Conservation (phyloP, 148 eudicot genomes). For the Pharnaceum exiguum region DNA sequence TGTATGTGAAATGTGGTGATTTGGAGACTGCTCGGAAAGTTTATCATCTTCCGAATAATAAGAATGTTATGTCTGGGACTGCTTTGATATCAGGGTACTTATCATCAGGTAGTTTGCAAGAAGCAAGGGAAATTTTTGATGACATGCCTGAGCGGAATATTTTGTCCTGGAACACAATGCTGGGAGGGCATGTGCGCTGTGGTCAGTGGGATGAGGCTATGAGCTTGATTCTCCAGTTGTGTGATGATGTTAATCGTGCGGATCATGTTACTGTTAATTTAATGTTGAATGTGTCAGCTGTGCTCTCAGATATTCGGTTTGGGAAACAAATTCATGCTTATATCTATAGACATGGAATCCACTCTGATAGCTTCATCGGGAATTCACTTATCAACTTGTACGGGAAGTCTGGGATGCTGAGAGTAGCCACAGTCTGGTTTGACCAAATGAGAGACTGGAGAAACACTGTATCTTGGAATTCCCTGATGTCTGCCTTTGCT, state of each 20-base stretch:
- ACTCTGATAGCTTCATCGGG: constrained; percentile 32
- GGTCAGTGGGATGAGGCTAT: constrained; percentile 63
- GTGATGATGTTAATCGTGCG: constrained; percentile 15
- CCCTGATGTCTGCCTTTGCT: constrained; percentile 47
- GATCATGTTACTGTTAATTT: constrained; percentile 53
- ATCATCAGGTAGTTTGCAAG: constrained; percentile 36
- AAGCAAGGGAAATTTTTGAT: constrained; percentile 63
- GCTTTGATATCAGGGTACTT: constrained; percentile 65
- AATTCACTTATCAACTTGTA: constrained; percentile 82
- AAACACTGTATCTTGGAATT: constrained; percentile 62
- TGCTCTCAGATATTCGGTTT: constrained; percentile 54
- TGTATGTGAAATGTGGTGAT: constrained; percentile 57
- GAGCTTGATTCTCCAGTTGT: constrained; percentile 42
- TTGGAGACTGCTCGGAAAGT: constrained; percentile 41
- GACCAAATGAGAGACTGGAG: constrained; percentile 42
- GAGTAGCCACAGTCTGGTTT: constrained; percentile 52
- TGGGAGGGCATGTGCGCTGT: constrained; percentile 51
- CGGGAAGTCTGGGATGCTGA: constrained; percentile 65
- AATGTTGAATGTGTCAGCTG: constrained; percentile 51
- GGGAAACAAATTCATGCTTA: constrained; percentile 76
- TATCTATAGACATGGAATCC: constrained; percentile 43
- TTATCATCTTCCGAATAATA: constrained; percentile 33
- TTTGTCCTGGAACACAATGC: constrained; percentile 74
- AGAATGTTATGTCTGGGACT: constrained; percentile 48
- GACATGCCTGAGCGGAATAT: constrained; percentile 60